Evolutionary conservation across 257 asterid species (phyloP).

Genomic region (Solanum neorickii): DNA sequence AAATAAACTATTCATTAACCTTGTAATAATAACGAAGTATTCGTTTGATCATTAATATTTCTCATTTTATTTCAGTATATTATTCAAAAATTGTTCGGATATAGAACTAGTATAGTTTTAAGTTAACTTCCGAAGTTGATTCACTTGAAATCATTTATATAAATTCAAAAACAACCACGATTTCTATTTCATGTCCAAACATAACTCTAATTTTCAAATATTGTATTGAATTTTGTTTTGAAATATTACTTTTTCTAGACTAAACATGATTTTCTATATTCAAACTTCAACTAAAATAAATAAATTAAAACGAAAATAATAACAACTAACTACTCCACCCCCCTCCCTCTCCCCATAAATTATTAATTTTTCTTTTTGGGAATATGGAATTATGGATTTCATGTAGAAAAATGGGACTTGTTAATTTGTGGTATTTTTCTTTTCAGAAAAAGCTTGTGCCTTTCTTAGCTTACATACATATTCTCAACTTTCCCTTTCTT

Average conservation of each 20-base stretch:
- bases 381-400: not conserved
- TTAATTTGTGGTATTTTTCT: not conserved
- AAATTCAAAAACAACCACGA: not conserved
- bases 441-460: not conserved
- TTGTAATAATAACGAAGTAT: too few relatives aligned
- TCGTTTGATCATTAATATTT: not conserved
- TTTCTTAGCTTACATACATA: not conserved
- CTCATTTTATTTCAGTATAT: not conserved
- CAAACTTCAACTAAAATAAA: not conserved
- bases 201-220: too few relatives aligned
- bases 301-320: not conserved
- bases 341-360: not conserved
- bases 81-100: not conserved
- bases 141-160: not conserved
- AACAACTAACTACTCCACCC: not conserved
- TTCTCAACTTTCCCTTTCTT: not conserved
- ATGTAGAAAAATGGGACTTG: not conserved
- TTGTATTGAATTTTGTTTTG: too few relatives aligned
- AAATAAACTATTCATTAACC: too few relatives aligned
- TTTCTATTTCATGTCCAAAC: too few relatives aligned
- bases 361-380: not conserved
- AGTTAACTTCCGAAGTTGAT: not conserved
- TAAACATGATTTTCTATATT: too few relatives aligned
- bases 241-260: too few relatives aligned
- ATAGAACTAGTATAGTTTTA: not conserved